Base-by-base conservation (phyloP, 225 moss, liverwort and hornwort species). In the Rhytidiadelphus loreus region DNA sequence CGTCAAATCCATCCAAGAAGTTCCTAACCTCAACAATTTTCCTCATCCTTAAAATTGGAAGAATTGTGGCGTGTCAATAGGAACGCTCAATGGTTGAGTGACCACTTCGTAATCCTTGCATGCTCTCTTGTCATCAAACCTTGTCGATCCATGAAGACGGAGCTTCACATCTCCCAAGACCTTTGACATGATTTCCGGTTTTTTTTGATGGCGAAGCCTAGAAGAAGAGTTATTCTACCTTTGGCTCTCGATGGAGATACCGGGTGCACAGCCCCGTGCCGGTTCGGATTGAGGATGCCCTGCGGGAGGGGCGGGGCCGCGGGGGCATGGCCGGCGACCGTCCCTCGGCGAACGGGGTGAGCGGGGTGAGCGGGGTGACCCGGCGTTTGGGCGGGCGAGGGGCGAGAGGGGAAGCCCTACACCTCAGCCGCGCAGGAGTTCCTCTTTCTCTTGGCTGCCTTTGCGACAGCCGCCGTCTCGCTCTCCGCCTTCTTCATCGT, bases 401-500 rank as follows among this genome's bases (percentile, higher is more conserved):
- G 82, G 43, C 63, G 76, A 61, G 76, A 44, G 26, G 75, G 76
- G 65, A 77, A 76, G 77, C 88, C 83, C 88, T 88, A 88, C 83
- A 88, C 89, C 61, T 73, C 46, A 56, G 86, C 89, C 63, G 81
- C 89, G 89, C 81, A 74, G 74, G 81, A 46, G 61, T 41, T 70
- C 1, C 21, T 72, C 22, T 26, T 57, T 18, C 86, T 89, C 89
- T 89, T 89, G 89, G 86, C 89, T 89, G 89, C 86, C 86, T 37
- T 86, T 56, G 81, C 86, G 86, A 89, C 86, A 86, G 89, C 89
- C 89, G 89, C 89, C 89, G 89, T 86, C 89, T 81, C 81, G 73
- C 89, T 86, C 89, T 86, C 80, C 89, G 81, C 89, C 85, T 25
- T 74, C 86, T 72, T 55, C 64, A 62, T 63, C 86, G 64, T 56